Conservation (phyloP, 805 yeast genomes). For the Metschnikowia rubicola region DNA sequence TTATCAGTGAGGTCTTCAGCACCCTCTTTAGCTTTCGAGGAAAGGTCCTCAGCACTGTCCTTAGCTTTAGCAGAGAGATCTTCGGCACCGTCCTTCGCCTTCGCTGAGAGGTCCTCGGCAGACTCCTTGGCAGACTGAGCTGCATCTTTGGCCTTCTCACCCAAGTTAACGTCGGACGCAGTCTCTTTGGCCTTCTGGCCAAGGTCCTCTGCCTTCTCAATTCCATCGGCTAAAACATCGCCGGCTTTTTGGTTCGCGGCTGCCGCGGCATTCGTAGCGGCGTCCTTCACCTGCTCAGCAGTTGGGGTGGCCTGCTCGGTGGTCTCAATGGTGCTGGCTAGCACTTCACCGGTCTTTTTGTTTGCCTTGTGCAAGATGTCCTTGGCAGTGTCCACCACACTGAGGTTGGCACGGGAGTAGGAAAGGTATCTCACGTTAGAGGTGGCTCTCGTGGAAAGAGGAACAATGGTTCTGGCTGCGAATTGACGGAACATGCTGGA, state of each 20-base stretch:
- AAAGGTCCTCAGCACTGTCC: background rate
- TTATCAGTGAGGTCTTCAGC: slow-evolving; percentile 5
- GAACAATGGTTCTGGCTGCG: slow-evolving; percentile 11
- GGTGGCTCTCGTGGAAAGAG: slow-evolving; percentile 7
- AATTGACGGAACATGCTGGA: slow-evolving; percentile 14
- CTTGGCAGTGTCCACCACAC: slow-evolving; percentile 35
- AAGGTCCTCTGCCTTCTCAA: slow-evolving; percentile 23
- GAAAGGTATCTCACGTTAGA: slow-evolving; percentile 9
- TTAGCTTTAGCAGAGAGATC: background rate
- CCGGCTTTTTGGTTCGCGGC: slow-evolving; percentile 30
- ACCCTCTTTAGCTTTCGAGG: background rate
- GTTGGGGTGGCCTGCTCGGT: slow-evolving; percentile 26
- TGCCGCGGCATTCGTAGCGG: slow-evolving; percentile 18
- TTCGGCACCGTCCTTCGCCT: slow-evolving; percentile 8
- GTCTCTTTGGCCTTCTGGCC: slow-evolving; percentile 12
- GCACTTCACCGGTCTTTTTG: slow-evolving; percentile 39
- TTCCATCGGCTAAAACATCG: slow-evolving; percentile 31
- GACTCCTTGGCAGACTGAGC: slow-evolving; percentile 3
- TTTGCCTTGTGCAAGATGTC: slow-evolving; percentile 31
- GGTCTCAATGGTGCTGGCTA: slow-evolving; percentile 39
- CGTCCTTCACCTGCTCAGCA: slow-evolving; percentile 21
- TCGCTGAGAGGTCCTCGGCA: slow-evolving; percentile 12
- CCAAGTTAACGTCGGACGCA: slow-evolving; percentile 2
- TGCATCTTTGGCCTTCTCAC: background rate
- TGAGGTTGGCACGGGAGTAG: slow-evolving; percentile 12